phyloP scores from a whole-genome alignment of 495 filamentous ascomycete genomes.

The Penicillium goetzii region DNA sequence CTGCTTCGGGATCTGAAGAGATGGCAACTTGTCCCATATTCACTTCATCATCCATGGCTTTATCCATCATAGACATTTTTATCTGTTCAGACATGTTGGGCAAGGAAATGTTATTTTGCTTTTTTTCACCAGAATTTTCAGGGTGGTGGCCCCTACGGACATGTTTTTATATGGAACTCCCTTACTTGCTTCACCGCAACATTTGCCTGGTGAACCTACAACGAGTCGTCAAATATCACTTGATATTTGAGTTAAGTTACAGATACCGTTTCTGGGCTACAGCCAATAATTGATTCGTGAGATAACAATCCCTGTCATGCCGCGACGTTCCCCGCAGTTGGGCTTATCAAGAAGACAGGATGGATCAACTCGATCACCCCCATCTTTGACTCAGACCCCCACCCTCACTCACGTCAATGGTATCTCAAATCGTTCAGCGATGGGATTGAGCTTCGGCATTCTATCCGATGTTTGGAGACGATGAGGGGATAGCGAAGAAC shows the following conservation, averaged over 20 bases:
- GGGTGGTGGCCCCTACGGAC: not conserved
- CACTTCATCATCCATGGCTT: constrained; percentile 14
- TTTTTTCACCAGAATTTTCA: not conserved
- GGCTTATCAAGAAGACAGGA: constrained; percentile 13
- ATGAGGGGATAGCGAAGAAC: not conserved
- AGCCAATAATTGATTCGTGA: constrained; percentile 2
- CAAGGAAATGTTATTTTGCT: not conserved
- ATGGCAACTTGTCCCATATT: constrained; percentile 21
- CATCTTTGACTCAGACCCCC: constrained; percentile 31
- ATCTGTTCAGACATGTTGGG: constrained; percentile 2
- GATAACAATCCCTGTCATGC: constrained; percentile 15
- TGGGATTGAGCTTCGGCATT: constrained; percentile 26
- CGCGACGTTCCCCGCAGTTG: constrained; percentile 20
- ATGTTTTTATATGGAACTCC: no score
- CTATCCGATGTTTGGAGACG: constrained; percentile 18
- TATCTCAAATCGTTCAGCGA: not conserved
- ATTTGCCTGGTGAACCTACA: not conserved
- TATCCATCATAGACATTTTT: not conserved
- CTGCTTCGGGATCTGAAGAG: constrained; percentile 31
- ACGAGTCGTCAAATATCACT: not conserved
- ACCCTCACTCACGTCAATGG: constrained; percentile 11
- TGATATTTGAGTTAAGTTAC: not conserved
- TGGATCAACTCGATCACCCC: constrained; percentile 18
- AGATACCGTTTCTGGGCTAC: not conserved
- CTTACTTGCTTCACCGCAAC: not conserved